Conservation (phyloP, 805 yeast genomes). For the Wickerhamiella qilinensis region DNA sequence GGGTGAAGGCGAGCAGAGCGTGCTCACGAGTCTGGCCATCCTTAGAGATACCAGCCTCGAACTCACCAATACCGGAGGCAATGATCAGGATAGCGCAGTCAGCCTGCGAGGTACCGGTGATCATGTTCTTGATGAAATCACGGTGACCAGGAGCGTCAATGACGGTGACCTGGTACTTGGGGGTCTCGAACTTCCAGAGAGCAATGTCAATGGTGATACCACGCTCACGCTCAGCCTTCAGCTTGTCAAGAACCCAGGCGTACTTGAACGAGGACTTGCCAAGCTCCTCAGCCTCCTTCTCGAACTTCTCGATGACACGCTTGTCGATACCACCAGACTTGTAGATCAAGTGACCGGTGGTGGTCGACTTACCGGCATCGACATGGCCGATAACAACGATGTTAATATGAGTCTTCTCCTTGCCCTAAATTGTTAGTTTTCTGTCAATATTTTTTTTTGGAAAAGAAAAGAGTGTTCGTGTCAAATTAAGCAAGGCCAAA, state of each 20-base stretch:
- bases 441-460: not conserved
- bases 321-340: slow-evolving; percentile 98
- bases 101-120: slow-evolving; percentile 89
- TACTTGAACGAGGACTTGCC: slow-evolving; percentile 96
- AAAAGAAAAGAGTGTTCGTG: too few relatives aligned
- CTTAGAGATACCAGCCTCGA: slow-evolving; percentile 90
- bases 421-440: slow-evolving; percentile 39
- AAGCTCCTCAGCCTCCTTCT: slow-evolving; percentile 94
- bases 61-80: slow-evolving; percentile 88
- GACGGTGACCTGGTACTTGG: slow-evolving; percentile 76
- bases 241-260: slow-evolving; percentile 95
- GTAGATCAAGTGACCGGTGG: slow-evolving; percentile 98
- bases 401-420: slow-evolving; percentile 96
- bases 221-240: slow-evolving; percentile 92
- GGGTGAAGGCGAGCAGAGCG: slow-evolving; percentile 78
- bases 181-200: slow-evolving; percentile 85
- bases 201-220: slow-evolving; percentile 94
- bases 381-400: slow-evolving; percentile 99
- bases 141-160: slow-evolving; percentile 95
- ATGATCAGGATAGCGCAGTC: slow-evolving; percentile 82
- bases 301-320: slow-evolving; percentile 97
- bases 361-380: slow-evolving; percentile 98
- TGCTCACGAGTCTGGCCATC: slow-evolving; percentile 94
- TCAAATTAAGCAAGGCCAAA: not conserved
- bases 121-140: slow-evolving; percentile 93